Percentiles rank a stretch among this genome's conserved stretches.
Evolutionary conservation across 176 grass and related monocot genomes (phyloP).

Genomic region (Oryza australiensis): DNA sequence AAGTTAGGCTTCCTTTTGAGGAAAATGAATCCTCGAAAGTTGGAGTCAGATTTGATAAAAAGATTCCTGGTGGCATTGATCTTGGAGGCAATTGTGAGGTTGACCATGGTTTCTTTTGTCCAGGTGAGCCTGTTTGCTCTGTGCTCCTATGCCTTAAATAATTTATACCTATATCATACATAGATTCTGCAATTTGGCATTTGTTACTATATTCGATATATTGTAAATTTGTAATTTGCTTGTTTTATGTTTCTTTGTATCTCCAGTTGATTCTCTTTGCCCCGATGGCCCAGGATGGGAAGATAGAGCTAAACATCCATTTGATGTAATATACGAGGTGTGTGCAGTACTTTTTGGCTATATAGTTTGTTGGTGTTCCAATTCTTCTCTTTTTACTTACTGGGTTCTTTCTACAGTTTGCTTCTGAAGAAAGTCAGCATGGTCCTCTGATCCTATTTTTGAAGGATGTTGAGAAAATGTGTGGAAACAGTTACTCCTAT

Average conservation of each 20-base stretch:
- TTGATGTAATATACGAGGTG: constrained; percentile 88
- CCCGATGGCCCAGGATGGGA: constrained; percentile 73
- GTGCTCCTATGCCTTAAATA: constrained; percentile 1
- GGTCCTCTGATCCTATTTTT: constrained; percentile 74
- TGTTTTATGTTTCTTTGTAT: constrained; percentile 32
- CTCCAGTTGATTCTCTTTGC: constrained; percentile 73
- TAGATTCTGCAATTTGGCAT: constrained; percentile 25
- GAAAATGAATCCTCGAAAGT: constrained; percentile 90
- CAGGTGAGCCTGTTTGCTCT: constrained; percentile 41
- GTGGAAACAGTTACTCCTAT: constrained; percentile 69
- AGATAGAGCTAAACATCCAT: constrained; percentile 70
- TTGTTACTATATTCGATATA: constrained; percentile 15
- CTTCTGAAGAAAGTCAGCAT: constrained; percentile 70
- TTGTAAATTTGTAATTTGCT: constrained; percentile 21
- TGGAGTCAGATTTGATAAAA: constrained; percentile 90
- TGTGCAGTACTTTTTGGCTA: constrained; percentile 7
- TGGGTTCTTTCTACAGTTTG: constrained; percentile 53
- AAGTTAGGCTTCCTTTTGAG: constrained; percentile 89
- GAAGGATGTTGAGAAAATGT: constrained; percentile 84
- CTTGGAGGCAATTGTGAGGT: constrained; percentile 90
- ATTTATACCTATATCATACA: constrained; percentile 18
- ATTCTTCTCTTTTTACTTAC: constrained; percentile 28
- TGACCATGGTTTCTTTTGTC: constrained; percentile 93
- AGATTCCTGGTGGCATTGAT: constrained; percentile 84
- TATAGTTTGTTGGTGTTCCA: constrained; percentile 6